These are phyloP conservation scores for Cytauxzoon felis DNA, from an alignment of 169 alveolate species.

Conservation along the genomic window DNA sequence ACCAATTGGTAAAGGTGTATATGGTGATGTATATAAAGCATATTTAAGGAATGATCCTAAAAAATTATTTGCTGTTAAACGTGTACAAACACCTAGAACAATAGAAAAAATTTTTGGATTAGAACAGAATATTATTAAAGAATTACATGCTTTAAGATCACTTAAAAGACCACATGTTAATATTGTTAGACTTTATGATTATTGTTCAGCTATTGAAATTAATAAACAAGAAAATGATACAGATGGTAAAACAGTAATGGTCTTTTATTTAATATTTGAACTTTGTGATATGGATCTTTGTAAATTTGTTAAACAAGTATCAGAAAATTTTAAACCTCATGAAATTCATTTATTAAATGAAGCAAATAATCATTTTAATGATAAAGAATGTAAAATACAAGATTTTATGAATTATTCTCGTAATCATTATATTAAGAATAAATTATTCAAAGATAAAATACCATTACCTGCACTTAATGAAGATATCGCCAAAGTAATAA, in stretches of 20 bases:
- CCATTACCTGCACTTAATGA: conserved; percentile 73
- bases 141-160: conserved; percentile 58
- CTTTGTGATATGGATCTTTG: conserved; percentile 65
- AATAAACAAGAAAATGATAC: background rate
- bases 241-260: conserved; percentile 35
- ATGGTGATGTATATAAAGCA: conserved; percentile 70
- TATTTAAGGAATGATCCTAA: conserved; percentile 48
- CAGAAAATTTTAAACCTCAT: conserved; percentile 37
- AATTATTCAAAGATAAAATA: conserved; percentile 16
- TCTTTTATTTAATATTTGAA: conserved; percentile 57
- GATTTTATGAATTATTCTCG: conserved; percentile 55
- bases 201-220: conserved; percentile 59
- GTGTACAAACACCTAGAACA: conserved; percentile 63
- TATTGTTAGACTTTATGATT: conserved; percentile 56
- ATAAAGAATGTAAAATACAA: conserved; percentile 36
- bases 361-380: conserved; percentile 30
- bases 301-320: conserved; percentile 38
- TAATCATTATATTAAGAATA: conserved; percentile 40
- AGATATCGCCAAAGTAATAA: conserved; percentile 67
- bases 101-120: conserved; percentile 59
- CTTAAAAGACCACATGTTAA: conserved; percentile 60
- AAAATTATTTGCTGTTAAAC: conserved; percentile 52
- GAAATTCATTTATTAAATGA: conserved; percentile 32
- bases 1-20: conserved; percentile 73
- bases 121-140: conserved; percentile 64